A percentile compares a stretch with the other conserved stretches of the same genome.
Conservation (phyloP, 768 basidiomycete species). For the Mrakia gelida region DNA sequence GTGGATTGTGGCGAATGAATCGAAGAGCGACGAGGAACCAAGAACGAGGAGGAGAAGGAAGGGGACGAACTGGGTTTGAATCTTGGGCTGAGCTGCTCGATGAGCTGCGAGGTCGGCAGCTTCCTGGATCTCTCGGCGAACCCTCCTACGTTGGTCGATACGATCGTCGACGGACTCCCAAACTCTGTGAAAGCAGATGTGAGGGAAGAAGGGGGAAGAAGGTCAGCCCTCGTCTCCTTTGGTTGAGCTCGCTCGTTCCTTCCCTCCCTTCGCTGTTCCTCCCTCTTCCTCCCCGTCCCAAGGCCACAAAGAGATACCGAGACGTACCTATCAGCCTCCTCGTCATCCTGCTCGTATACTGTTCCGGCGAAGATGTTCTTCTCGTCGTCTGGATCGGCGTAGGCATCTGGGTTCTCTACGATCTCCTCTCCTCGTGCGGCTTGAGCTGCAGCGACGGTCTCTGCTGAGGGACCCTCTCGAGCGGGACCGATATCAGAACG, state of each 20-base stretch:
- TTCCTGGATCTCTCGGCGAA: slow-evolving; percentile 74
- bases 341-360: slow-evolving; percentile 94
- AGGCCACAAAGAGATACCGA: too few relatives aligned
- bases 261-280: not conserved
- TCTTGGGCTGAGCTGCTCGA: slow-evolving; percentile 83
- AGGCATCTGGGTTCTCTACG: slow-evolving; percentile 77
- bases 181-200: slow-evolving; percentile 48
- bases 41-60: not conserved
- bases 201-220: not conserved
- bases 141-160: slow-evolving; percentile 80
- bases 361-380: slow-evolving; percentile 92
- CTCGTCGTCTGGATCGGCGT: slow-evolving; percentile 97
- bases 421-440: slow-evolving; percentile 76
- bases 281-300: not conserved
- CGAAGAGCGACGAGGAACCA: not conserved
- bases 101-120: slow-evolving; percentile 67
- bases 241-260: not conserved
- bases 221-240: slow-evolving; percentile 10
- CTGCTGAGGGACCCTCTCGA: slow-evolving; percentile 87
- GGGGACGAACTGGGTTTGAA: slow-evolving; percentile 67
- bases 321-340: slow-evolving; percentile 73
- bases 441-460: slow-evolving; percentile 68
- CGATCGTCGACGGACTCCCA: slow-evolving; percentile 86
- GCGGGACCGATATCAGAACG: slow-evolving; percentile 99
- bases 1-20: not conserved